Percentiles rank a stretch among this genome's conserved stretches.
These are phyloP conservation scores for Scytalidium sp. DNA, from an alignment of 2,329 filamentous ascomycete species.

Conservation along the genomic window DNA sequence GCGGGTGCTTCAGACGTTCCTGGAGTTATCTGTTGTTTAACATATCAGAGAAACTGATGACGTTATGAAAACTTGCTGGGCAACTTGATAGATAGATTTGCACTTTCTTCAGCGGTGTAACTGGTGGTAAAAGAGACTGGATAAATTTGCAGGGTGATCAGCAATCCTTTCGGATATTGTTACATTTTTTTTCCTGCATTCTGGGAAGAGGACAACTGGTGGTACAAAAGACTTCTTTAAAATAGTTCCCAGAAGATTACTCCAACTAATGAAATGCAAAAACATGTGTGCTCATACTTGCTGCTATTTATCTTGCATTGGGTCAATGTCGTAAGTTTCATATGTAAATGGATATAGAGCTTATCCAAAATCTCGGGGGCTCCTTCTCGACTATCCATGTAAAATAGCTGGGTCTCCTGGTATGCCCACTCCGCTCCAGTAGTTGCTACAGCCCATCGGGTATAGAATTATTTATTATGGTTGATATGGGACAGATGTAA, in stretches of 20 bases:
- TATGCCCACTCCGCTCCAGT: no score
- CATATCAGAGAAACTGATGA: neutral
- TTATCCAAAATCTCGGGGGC: no score
- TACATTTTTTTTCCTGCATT: neutral
- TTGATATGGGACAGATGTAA: no score
- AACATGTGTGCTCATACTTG: no score
- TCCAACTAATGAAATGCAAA: neutral
- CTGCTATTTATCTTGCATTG: no score
- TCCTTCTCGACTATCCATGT: no score
- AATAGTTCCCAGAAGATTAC: neutral
- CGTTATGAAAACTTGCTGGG: neutral
- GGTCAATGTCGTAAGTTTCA: no score
- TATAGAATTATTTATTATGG: no score
- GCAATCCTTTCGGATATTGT: neutral
- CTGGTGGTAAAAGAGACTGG: conserved; percentile 8
- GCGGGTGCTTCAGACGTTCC: neutral
- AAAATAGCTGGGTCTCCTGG: no score
- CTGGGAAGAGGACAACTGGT: neutral
- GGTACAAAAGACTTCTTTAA: neutral
- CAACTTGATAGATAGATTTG: conserved; percentile 7
- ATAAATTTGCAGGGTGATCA: conserved; percentile 5
- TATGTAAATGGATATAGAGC: no score
- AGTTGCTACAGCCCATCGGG: no score
- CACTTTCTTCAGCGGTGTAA: conserved; percentile 11
- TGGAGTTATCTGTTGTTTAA: neutral